Evolutionary conservation across 140 eudicot genomes (phyloP).

Genomic region (Ambrosia hybrid): DNA sequence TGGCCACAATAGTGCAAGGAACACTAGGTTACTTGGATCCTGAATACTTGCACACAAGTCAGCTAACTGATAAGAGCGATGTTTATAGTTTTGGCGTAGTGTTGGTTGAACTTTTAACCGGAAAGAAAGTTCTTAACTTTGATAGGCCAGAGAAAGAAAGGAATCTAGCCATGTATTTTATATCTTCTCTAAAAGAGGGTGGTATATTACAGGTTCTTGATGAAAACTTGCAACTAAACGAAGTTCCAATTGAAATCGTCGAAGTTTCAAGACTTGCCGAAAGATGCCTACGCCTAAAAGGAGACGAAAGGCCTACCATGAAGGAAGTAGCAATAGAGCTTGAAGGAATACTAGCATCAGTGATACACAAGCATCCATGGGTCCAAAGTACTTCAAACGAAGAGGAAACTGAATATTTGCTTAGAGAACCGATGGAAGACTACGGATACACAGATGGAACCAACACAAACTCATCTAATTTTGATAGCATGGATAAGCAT

Average conservation of each 20-base stretch:
- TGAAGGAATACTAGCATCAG: constrained; percentile 25
- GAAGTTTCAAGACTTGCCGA: constrained; percentile 31
- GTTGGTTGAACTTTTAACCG: constrained; percentile 36
- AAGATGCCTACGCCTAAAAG: constrained; percentile 33
- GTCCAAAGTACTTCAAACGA: constrained; percentile 15
- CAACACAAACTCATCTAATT: neutral
- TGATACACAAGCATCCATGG: constrained; percentile 31
- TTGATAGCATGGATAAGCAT: constrained; percentile 7
- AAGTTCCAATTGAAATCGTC: constrained; percentile 23
- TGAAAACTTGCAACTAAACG: constrained; percentile 6
- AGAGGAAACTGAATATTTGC: constrained; percentile 24
- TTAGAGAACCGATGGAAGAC: constrained; percentile 2
- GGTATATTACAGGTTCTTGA: constrained; percentile 22
- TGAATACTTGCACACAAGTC: constrained; percentile 38
- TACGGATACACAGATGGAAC: neutral
- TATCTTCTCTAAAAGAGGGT: constrained; percentile 24
- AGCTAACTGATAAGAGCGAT: constrained; percentile 44
- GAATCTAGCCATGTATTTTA: constrained; percentile 26
- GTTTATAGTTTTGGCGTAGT: constrained; percentile 50
- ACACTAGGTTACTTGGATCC: constrained; percentile 51
- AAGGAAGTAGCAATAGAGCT: constrained; percentile 48
- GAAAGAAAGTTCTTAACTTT: constrained; percentile 25
- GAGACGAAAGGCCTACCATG: constrained; percentile 48
- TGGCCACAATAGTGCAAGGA: constrained; percentile 48
- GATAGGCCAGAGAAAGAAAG: constrained; percentile 35